Percentiles rank a stretch among this genome's conserved stretches.
Conservation (phyloP, 139 green algal genomes). For the Asterochloris erici region DNA sequence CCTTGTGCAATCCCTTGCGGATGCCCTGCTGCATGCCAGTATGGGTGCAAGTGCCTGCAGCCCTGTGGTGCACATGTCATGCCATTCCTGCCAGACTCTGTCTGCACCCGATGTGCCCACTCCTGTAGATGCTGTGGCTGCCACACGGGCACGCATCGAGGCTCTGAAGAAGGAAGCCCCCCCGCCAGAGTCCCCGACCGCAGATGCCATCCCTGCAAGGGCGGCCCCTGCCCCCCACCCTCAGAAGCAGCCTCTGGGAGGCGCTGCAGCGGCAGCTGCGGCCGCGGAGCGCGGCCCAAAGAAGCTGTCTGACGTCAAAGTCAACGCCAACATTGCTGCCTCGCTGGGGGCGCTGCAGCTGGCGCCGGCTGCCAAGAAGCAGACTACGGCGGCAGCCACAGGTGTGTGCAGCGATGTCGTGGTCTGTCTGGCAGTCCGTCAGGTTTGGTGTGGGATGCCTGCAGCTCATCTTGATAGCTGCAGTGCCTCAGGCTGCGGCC, state of each 20-base stretch:
- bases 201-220: conserved; percentile 35
- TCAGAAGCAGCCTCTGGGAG: conserved; percentile 21
- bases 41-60: too few species aligned
- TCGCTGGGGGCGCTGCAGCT: conserved; percentile 39
- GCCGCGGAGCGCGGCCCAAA: conserved; percentile 32
- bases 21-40: too few species aligned
- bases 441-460: too few species aligned
- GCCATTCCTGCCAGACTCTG: background rate
- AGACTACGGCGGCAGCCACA: too few species aligned
- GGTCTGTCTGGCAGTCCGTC: too few species aligned
- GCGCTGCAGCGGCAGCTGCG: conserved; percentile 45
- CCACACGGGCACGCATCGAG: conserved; percentile 27
- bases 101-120: background rate
- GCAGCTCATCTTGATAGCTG: too few species aligned
- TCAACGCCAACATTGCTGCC: conserved; percentile 70
- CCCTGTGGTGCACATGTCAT: too few species aligned
- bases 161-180: conserved; percentile 11
- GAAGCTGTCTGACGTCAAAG: conserved; percentile 71
- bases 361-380: background rate
- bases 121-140: conserved; percentile 15
- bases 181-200: conserved; percentile 2
- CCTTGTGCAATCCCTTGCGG: too few species aligned
- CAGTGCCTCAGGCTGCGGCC: too few species aligned
- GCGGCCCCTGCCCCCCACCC: conserved; percentile 57
- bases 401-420: too few species aligned